Evolutionary conservation across 306 rosid species (phyloP), one percentile per base, ranked within the genome.

Genomic region (Dalbergia oliveri): DNA sequence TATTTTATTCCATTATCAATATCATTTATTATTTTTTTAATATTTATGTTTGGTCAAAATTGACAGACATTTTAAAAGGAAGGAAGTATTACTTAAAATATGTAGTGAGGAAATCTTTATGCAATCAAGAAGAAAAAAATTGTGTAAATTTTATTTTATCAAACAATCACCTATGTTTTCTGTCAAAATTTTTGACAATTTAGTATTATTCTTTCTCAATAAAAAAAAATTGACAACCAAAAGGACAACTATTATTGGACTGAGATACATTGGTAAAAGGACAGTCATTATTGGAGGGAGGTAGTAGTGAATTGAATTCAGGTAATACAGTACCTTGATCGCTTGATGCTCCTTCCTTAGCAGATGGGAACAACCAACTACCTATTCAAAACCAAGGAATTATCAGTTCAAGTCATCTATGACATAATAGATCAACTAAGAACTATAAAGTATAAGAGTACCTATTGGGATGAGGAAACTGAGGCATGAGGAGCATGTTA

Each of bases 391-490:
- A 50, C 31, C 39, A 61, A 34, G 67, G 31, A 69, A 69, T 61
- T 63, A 4, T 43, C 0, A 66, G 61, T 72, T 57, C 53, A 75
- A 10, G 16, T 45, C 13, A 78, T 14, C 5, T 66, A 16, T 15
- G 14, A 41, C 43, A 21, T 57, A 69, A 26, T 1, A 53, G 14
- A 37, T 6, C 4, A 10, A 43, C 37, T 26, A 45, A 41, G 15
- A 4, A 44, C 51, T 5, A 35, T 2, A 61, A 26, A 50, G 0
- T 45, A 41, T 11, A 1, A 31, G 13, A 49, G 23, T 80, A 92
- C 92, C 97, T 34, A 77, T 69, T 45, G 88, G 89, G 69, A 84
- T 83, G 86, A 94, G 92, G 82, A 86, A 89, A 83, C 91, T 87
- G 75, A 89, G 86, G 88, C 97, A 94, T 7, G 92, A 80, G 7